These are phyloP conservation scores for Dothidotthia symphoricarpi DNA, from an alignment of 2,329 filamentous ascomycete genomes.

Conservation along the genomic window DNA sequence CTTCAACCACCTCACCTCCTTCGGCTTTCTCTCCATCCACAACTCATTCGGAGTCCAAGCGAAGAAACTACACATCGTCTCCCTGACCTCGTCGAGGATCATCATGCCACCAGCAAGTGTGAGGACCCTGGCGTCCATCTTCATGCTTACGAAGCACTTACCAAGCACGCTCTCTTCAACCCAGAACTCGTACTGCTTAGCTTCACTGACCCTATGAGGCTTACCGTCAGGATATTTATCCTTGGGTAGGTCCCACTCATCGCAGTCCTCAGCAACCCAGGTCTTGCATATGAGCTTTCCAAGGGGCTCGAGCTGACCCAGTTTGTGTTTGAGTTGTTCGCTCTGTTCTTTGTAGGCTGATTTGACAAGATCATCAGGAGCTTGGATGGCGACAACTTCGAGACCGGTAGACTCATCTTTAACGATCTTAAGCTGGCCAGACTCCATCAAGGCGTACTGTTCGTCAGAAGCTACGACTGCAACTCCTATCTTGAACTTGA, in stretches of 20 bases:
- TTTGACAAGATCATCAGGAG: constrained; percentile 44
- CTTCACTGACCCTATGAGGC: constrained; percentile 24
- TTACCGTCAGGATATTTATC: constrained; percentile 26
- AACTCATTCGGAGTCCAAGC: constrained; percentile 47
- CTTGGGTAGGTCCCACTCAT: constrained; percentile 41
- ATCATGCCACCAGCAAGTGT: constrained; percentile 24
- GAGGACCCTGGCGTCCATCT: constrained; percentile 40
- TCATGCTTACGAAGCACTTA: constrained; percentile 60
- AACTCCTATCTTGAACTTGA: constrained; percentile 53
- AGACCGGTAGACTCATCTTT: constrained; percentile 32
- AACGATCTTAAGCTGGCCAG: constrained; percentile 17
- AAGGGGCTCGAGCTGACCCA: constrained; percentile 48
- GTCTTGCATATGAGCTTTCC: constrained; percentile 55
- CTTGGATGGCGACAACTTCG: constrained; percentile 50
- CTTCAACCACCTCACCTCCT: constrained; percentile 26
- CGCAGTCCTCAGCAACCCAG: constrained; percentile 47
- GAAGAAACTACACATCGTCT: constrained; percentile 47
- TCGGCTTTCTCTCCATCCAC: constrained; percentile 32
- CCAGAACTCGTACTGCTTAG: constrained; percentile 57
- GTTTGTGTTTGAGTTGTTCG: constrained; percentile 35
- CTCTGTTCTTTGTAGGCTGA: constrained; percentile 49
- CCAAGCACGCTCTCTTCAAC: constrained; percentile 63
- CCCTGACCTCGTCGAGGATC: constrained; percentile 41
- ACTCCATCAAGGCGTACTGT: constrained; percentile 40
- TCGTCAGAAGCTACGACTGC: constrained; percentile 47